A percentile compares a stretch with the other conserved stretches of the same genome.
Evolutionary conservation across 1,139 yeast genomes (phyloP).

Genomic region (Tardiomyces blankii): DNA sequence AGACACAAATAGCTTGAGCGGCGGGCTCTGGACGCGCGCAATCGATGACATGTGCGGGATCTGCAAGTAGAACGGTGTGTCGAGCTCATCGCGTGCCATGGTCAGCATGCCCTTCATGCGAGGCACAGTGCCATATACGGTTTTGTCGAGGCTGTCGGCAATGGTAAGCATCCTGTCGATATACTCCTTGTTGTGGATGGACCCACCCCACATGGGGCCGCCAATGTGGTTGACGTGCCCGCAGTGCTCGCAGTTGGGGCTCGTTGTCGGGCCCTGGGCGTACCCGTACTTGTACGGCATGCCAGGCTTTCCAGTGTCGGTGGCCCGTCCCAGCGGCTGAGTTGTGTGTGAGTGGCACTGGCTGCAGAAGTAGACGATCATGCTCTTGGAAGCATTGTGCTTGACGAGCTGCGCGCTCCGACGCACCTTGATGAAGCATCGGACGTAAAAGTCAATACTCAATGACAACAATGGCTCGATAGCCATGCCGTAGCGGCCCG

Average conservation of each 20-base stretch:
- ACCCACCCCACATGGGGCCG: constrained; percentile 96
- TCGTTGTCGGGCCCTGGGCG: constrained; percentile 47
- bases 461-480: constrained; percentile 80
- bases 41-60: constrained; percentile 67
- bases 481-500: constrained; percentile 78
- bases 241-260: constrained; percentile 57
- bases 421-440: constrained; percentile 68
- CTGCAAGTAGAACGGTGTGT: constrained; percentile 69
- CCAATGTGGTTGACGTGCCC: constrained; percentile 61
- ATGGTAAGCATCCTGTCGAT: constrained; percentile 50
- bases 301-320: constrained; percentile 28
- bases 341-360: constrained; percentile 70
- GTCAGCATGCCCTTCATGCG: constrained; percentile 90
- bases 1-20: constrained; percentile 56
- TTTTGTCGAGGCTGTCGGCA: constrained; percentile 37
- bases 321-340: constrained; percentile 64
- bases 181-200: constrained; percentile 58
- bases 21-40: constrained; percentile 74
- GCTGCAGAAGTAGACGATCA: constrained; percentile 72
- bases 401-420: constrained; percentile 77
- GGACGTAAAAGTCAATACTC: constrained; percentile 85
- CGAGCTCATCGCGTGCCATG: constrained; percentile 63
- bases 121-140: constrained; percentile 62
- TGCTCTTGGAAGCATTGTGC: constrained; percentile 51
- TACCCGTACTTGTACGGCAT: constrained; percentile 38